phyloP scores from a whole-genome alignment of 768 basidiomycete species.

The Psilocybe tampanensis region DNA sequence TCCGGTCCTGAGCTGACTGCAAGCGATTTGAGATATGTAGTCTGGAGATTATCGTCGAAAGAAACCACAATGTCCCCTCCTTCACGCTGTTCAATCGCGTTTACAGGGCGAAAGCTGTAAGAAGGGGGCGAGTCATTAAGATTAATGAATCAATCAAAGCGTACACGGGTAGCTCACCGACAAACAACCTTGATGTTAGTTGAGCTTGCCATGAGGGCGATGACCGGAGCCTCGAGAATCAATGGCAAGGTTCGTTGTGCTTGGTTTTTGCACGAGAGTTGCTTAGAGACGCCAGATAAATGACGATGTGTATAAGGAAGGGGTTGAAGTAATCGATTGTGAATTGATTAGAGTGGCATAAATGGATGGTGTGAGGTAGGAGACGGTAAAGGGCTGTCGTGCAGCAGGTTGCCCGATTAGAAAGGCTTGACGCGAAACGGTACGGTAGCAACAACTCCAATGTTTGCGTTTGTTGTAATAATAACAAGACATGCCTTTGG shows the following conservation, averaged over 20 bases:
- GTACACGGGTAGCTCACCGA: constrained; percentile 63
- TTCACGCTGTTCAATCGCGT: constrained; percentile 87
- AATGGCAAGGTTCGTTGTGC: neutral
- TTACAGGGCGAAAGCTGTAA: constrained; percentile 90
- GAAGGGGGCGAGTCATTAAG: constrained; percentile 12
- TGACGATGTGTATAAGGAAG: neutral
- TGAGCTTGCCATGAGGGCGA: constrained; percentile 60
- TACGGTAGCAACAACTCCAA: constrained; percentile 7
- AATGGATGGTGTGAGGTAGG: constrained; percentile 11
- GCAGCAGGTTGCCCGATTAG: constrained; percentile 12
- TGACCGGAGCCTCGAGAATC: constrained; percentile 1
- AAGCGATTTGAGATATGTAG: constrained; percentile 77
- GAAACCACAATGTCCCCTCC: constrained; percentile 88
- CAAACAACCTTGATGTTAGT: constrained; percentile 99
- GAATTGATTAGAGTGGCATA: constrained; percentile 15
- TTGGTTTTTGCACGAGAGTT: neutral
- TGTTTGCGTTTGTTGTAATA: constrained; percentile 23
- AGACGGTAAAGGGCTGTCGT: neutral
- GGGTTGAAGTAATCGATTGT: neutral
- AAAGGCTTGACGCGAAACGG: constrained; percentile 1
- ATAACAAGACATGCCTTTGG: too few relatives aligned
- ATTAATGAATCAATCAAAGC: neutral
- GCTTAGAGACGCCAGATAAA: neutral
- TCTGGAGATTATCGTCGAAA: constrained; percentile 85
- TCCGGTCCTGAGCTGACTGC: constrained; percentile 79